Base-by-base conservation (phyloP, 352 stramenopile genomes). In the Pythium brachiatum region DNA sequence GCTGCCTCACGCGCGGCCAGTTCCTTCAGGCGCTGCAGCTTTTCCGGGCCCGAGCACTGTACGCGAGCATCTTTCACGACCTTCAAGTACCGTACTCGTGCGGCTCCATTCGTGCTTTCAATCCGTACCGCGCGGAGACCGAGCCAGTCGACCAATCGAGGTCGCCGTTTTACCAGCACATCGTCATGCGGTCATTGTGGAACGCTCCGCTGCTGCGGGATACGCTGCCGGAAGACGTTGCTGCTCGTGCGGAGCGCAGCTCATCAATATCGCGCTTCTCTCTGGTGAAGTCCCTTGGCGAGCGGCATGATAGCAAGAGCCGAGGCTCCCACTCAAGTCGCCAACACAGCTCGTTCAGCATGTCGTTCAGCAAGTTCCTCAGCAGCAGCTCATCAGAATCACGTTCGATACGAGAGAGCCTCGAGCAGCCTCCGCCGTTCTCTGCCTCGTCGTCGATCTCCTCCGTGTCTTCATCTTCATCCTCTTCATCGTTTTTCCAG, bases 51-150 rank as follows among this genome's bases (percentile, higher is more conserved):
- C 78, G 85, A 2, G 78, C 81, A 8, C 43, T 92, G 60, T 94
- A 94, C 64, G 75, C 81, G 11, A 94, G 81, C 34, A 74, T 94
- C 21, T 94, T 92, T 64, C 89, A 86, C 48, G 85, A 94, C 55
- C 60, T 92, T 43, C 79, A 91, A 44, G 85, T 92, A 29, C 81
- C 85, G n/a, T 94, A 89, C 70, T 85, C 83, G 31, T 88, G 79
- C 48, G 83, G 76, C 0, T 72, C 83, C 7, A 79, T 94, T 38
- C 83, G 85, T 12, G 77, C 81, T n/a, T 94, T 80, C 62, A 94
- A 94, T 48, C 85, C 85, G 56, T 94, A 94, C 53, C 81, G 82
- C 3, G 61, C 64, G 57, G 75, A 88, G 46, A 54, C 60, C 2
- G 69, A 60, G 21, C 16, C 52, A 15, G 23, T 75, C 18, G 67